phyloP scores from a whole-genome alignment of 1,284 basidiomycete genomes.

The Tilletia walkeri region DNA sequence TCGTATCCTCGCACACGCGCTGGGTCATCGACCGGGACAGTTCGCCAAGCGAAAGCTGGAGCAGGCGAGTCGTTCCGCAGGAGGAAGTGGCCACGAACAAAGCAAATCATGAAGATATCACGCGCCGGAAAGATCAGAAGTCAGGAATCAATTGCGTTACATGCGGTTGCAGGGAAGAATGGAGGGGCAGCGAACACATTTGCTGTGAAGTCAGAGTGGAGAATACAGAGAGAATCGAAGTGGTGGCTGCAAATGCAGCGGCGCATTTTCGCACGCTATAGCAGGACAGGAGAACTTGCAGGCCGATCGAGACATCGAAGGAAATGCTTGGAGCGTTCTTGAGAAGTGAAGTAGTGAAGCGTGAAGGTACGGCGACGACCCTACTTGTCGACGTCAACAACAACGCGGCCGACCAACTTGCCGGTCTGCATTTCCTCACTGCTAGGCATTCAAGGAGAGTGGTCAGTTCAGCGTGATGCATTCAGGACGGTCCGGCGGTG shows the following conservation, averaged over 20 bases:
- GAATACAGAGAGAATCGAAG: no score
- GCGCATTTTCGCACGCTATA: no score
- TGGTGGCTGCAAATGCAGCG: no score
- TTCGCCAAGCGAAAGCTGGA: conserved; percentile 10
- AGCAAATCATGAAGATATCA: no score
- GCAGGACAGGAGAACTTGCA: no score
- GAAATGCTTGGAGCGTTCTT: background rate
- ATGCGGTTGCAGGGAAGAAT: no score
- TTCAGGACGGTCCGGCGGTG: no score
- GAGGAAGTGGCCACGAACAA: background rate
- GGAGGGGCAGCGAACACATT: no score
- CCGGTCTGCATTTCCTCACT: conserved; percentile 60
- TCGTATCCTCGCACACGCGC: background rate
- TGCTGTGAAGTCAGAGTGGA: no score
- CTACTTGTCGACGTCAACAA: conserved; percentile 60
- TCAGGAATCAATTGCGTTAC: no score
- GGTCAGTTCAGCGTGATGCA: no score
- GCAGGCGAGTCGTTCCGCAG: background rate
- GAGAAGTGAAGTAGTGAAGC: background rate
- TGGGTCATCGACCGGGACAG: background rate
- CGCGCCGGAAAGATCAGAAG: no score
- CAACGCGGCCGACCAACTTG: conserved; percentile 65
- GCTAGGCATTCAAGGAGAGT: background rate
- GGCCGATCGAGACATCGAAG: background rate
- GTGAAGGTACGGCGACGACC: background rate